A percentile compares a stretch with the other conserved stretches of the same genome.
Conservation (phyloP, 139 green algal species). For the Closterium sp. region DNA sequence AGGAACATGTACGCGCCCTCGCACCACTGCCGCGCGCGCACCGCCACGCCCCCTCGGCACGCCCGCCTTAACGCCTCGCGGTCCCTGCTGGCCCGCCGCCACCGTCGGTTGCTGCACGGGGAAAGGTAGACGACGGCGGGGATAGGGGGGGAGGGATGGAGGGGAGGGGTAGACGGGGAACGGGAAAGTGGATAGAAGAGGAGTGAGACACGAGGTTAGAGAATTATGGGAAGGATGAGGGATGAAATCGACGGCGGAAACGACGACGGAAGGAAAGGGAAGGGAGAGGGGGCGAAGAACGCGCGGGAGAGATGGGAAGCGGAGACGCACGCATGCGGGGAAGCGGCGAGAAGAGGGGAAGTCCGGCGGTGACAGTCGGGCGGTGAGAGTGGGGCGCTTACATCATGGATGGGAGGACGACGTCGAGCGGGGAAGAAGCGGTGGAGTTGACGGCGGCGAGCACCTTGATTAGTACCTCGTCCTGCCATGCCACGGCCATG, state of each 20-base stretch:
- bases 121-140: background rate
- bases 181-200: background rate
- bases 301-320: too few relatives aligned
- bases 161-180: too few relatives aligned
- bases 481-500: background rate
- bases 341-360: background rate
- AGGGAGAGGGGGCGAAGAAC: too few relatives aligned
- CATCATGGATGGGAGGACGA: constrained; percentile 12
- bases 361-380: background rate
- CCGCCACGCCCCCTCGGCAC: constrained; percentile 3
- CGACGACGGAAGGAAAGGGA: background rate
- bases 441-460: constrained; percentile 25
- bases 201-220: background rate
- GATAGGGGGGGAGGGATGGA: background rate
- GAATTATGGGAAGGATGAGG: background rate
- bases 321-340: background rate
- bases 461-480: constrained; percentile 28
- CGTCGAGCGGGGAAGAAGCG: background rate
- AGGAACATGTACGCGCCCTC: constrained; percentile 9
- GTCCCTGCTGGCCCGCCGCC: background rate
- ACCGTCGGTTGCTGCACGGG: background rate
- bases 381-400: background rate
- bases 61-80: background rate
- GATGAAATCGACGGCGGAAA: background rate
- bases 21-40: constrained; percentile 20